Evolutionary conservation across 768 basidiomycete genomes (phyloP), one percentile per base, ranked within the genome.

Genomic region (Mycena belliarum): DNA sequence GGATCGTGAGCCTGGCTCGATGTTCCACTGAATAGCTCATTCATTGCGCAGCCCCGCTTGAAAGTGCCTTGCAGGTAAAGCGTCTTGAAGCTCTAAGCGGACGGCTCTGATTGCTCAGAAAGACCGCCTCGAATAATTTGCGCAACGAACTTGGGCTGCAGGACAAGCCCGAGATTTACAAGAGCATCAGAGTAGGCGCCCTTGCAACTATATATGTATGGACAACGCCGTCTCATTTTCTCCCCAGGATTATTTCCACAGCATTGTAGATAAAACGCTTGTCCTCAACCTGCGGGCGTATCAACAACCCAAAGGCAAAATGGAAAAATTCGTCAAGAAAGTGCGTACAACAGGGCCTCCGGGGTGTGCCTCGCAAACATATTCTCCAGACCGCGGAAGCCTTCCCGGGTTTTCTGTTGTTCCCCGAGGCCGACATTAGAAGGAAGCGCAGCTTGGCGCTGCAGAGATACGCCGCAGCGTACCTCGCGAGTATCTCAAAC

Each of bases 381-480:
- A 5, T 18, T 10, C 40, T 41, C 14, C 15, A 59, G 58, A 18
- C 45, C 11, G 12, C 28, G 0, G 18, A 45, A 2, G 9, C 1
- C 7, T 59, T 59, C 12, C 41, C 58, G 1, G 58, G 58, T 0
- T 44, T 44, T 18, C n/a, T n/a, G n/a, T n/a, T n/a, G n/a, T 54
- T 59, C 37, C 28, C 28, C 7, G 21, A 42, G 7, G 15, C 24
- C 18, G 18, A 46, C n/a, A 1, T 14, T 9, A 26, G 18, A 14
- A 24, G 6, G 26, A 59, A 6, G 41, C 6, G 58, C 8, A 9
- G 29, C 2, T 15, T 1, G 23, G 18, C 15, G 7, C 47, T 59
- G 16, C 25, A 37, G 7, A 33, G 21, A 4, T 59, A 59, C 18
- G 28, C 16, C 4, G 11, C 1, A 6, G 35, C 40, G 8, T 54